Evolutionary conservation across 371 early-diverging fungal species (phyloP).

Genomic region (Circinella umbellata): DNA sequence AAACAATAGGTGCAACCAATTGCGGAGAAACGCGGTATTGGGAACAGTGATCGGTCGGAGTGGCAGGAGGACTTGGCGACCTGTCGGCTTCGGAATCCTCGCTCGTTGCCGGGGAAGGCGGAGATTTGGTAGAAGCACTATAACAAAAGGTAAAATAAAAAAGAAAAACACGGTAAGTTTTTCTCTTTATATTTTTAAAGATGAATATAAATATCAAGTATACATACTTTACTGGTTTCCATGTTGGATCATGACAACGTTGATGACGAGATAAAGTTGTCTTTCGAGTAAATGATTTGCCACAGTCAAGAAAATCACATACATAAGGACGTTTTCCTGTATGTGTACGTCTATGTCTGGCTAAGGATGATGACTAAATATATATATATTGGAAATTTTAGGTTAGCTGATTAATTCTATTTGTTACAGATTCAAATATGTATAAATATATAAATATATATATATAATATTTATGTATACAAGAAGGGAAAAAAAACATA

Average conservation of each 20-base stretch:
- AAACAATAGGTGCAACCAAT: constrained; percentile 26
- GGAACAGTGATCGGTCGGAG: constrained; percentile 27
- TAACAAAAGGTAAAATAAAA: background rate
- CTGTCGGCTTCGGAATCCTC: constrained; percentile 43
- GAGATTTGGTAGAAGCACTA: constrained; percentile 19
- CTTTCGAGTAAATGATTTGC: constrained; percentile 63
- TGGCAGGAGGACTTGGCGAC: constrained; percentile 34
- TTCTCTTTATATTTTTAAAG: background rate
- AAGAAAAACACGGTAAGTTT: constrained; percentile 1
- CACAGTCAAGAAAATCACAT: constrained; percentile 47
- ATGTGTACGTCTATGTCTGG: constrained; percentile 46
- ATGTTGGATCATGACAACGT: constrained; percentile 41
- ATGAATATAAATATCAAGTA: background rate
- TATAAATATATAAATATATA: too few species aligned
- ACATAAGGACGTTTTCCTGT: constrained; percentile 48
- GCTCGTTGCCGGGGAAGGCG: constrained; percentile 33
- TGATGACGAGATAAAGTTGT: constrained; percentile 68
- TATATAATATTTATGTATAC: background rate
- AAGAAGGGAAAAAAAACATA: constrained; percentile 29
- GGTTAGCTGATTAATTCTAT: constrained; percentile 14
- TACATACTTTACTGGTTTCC: constrained; percentile 27
- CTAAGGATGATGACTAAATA: constrained; percentile 42
- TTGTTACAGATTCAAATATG: background rate
- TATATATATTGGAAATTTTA: background rate
- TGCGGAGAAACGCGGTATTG: constrained; percentile 24